A percentile compares a stretch with the other conserved stretches of the same genome.
These are phyloP conservation scores for Epithele typhae DNA, from an alignment of 768 basidiomycete genomes.

Conservation along the genomic window DNA sequence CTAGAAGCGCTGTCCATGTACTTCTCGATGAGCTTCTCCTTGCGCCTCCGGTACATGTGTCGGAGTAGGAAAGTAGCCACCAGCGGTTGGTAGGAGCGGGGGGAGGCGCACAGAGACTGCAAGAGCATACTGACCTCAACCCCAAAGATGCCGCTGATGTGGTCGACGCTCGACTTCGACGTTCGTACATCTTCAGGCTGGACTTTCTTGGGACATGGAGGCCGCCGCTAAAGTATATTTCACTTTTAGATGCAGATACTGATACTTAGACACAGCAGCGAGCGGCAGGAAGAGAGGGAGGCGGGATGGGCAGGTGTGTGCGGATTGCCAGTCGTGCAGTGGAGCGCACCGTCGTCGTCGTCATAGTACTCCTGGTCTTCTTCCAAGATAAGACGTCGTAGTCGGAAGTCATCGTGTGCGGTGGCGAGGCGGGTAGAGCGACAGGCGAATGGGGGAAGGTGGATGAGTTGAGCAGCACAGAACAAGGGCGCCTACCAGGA, in stretches of 20 bases:
- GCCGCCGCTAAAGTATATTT: slow-evolving; percentile 66
- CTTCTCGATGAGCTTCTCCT: slow-evolving; percentile 91
- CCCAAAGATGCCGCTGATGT: slow-evolving; percentile 83
- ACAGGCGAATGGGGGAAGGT: too few relatives aligned
- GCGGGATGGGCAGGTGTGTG: too few relatives aligned
- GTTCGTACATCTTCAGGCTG: slow-evolving; percentile 74
- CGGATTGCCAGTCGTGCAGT: too few relatives aligned
- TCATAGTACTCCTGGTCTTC: slow-evolving; percentile 63
- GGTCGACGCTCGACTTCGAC: slow-evolving; percentile 76
- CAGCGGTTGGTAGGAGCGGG: slow-evolving; percentile 53
- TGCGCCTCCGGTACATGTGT: slow-evolving; percentile 90
- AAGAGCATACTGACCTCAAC: slow-evolving; percentile 81
- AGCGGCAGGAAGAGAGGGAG: too few relatives aligned
- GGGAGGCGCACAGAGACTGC: slow-evolving; percentile 3
- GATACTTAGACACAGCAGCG: too few relatives aligned
- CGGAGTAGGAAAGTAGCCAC: slow-evolving; percentile 78
- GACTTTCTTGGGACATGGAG: slow-evolving; percentile 53
- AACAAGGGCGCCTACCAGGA: too few relatives aligned
- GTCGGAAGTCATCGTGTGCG: slow-evolving; percentile 50
- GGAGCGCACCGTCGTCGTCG: slow-evolving; percentile 51
- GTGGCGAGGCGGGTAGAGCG: too few relatives aligned
- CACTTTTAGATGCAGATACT: slow-evolving; percentile 55
- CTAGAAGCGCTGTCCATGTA: slow-evolving; percentile 89
- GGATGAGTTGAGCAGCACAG: too few relatives aligned
- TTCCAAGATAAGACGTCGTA: slow-evolving; percentile 69